These are phyloP conservation scores for Monsonia emarginata DNA, from an alignment of 441 rosid genomes.

Conservation along the genomic window DNA sequence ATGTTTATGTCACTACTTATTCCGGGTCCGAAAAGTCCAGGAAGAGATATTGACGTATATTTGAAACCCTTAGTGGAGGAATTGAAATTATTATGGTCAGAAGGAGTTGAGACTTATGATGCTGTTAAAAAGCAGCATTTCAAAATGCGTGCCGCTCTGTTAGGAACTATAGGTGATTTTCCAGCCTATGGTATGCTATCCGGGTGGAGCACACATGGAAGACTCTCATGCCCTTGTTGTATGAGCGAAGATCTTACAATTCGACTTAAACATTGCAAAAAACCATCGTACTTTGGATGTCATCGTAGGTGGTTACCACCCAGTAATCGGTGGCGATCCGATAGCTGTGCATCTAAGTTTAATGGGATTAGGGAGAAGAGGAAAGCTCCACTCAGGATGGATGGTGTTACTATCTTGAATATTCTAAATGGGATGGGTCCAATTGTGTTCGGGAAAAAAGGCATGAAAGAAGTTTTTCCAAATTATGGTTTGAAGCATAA, in stretches of 20 bases:
- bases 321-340: too few relatives aligned
- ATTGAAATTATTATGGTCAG: background rate
- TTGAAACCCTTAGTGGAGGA: slow-evolving; percentile 5
- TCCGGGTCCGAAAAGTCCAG: background rate
- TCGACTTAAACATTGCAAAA: background rate
- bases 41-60: background rate
- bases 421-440: background rate
- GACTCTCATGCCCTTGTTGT: background rate
- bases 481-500: background rate
- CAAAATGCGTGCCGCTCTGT: background rate
- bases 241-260: background rate
- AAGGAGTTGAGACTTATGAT: background rate
- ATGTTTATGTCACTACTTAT: background rate
- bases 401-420: too few relatives aligned
- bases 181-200: background rate
- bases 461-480: background rate
- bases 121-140: background rate
- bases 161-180: background rate
- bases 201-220: background rate
- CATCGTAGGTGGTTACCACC: background rate
- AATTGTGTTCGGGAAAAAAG: background rate
- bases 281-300: background rate
- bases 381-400: too few relatives aligned
- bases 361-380: too few relatives aligned
- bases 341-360: too few relatives aligned